phyloP scores from a whole-genome alignment of 1,284 basidiomycete genomes.

The Ceratobasidium papillatum region DNA sequence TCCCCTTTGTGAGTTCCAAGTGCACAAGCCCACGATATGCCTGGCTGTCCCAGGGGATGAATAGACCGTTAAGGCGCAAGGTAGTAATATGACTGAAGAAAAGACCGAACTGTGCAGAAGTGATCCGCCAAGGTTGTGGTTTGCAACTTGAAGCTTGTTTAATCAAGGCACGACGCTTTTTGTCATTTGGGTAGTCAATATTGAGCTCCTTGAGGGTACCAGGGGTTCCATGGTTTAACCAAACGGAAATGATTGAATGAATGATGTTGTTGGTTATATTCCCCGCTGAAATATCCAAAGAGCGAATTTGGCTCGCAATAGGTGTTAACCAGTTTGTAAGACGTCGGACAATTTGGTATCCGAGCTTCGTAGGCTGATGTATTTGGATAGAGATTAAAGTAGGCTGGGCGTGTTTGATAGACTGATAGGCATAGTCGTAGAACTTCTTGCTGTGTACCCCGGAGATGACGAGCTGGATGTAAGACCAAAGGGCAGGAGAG shows the following conservation, averaged over 20 bases:
- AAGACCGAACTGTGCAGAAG: too few species aligned
- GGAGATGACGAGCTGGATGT: neutral
- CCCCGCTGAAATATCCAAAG: neutral
- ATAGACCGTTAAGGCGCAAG: neutral
- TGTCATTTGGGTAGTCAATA: neutral
- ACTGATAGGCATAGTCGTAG: neutral
- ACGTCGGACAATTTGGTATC: neutral
- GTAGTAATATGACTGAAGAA: neutral
- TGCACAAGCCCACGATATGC: neutral
- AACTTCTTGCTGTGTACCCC: neutral
- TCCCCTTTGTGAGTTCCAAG: neutral
- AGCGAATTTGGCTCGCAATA: neutral
- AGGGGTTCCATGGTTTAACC: neutral
- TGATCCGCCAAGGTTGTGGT: neutral
- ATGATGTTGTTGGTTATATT: neutral
- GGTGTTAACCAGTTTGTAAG: neutral
- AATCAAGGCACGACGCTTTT: neutral
- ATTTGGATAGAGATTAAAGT: neutral
- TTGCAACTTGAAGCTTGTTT: neutral
- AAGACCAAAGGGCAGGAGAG: neutral
- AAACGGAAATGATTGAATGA: neutral
- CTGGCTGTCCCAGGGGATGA: neutral
- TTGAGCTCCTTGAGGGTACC: slow-evolving; percentile 1
- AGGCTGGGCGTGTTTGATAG: neutral
- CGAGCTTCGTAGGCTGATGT: neutral